Evolutionary conservation across 2,329 filamentous ascomycete genomes (phyloP).

Genomic region (Lachnellula arida): DNA sequence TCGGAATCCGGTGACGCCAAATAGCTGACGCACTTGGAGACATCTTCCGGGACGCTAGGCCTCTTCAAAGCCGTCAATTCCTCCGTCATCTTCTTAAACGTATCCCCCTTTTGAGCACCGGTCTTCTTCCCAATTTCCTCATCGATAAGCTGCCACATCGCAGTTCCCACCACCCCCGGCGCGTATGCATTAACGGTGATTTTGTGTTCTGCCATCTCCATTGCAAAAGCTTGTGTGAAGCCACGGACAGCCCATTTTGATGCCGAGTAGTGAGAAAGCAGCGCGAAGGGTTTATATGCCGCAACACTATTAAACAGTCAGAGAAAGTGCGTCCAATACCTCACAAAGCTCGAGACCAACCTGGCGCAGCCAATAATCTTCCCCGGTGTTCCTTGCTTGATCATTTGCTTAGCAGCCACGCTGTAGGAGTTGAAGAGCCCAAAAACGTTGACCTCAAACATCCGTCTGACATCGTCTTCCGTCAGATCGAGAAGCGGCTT

Average conservation of each 20-base stretch:
- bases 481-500: constrained; percentile 25
- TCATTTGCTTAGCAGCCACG: constrained; percentile 60
- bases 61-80: constrained; percentile 53
- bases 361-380: constrained; percentile 29
- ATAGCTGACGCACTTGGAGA: constrained; percentile 58
- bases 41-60: constrained; percentile 57
- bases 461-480: constrained; percentile 34
- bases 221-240: constrained; percentile 60
- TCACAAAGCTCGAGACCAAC: constrained; percentile 6
- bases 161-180: constrained; percentile 59
- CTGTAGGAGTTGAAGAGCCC: constrained; percentile 63
- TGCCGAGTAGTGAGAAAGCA: constrained; percentile 59
- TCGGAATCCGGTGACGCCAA: constrained; percentile 54
- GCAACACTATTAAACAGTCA: constrained; percentile 39
- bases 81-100: constrained; percentile 48
- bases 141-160: constrained; percentile 67
- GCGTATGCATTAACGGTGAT: constrained; percentile 67
- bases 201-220: constrained; percentile 59
- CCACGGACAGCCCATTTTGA: constrained; percentile 65
- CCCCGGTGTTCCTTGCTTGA: constrained; percentile 48
- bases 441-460: constrained; percentile 61
- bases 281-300: constrained; percentile 53
- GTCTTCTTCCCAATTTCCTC: constrained; percentile 49
- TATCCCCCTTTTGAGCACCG: constrained; percentile 47
- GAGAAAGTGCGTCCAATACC: neutral